Evolutionary conservation across 495 filamentous ascomycete species (phyloP), one percentile per base, ranked within the genome.

Genomic region (Sphaerosporella brunnea): DNA sequence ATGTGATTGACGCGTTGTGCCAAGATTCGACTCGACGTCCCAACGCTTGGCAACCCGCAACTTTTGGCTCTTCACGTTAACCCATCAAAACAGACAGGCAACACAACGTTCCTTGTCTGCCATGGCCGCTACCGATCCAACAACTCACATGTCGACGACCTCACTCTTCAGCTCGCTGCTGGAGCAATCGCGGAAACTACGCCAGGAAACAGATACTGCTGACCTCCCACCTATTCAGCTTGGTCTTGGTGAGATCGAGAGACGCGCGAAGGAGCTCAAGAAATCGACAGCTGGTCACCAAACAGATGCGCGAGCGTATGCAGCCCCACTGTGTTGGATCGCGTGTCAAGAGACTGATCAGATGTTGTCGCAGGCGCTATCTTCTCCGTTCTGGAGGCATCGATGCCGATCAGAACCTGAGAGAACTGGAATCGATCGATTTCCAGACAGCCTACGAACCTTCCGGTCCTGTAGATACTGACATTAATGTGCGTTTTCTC

Each of bases 181-280:
- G 25, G 58, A 61, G 34, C 58, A 61, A 48, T 61, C 58, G 16
- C 58, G 58, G 38, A 60, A 61, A 50, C 58, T 61, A 21, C 58
- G 58, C 10, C 53, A 61, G 47, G 58, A 56, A 45, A 60, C 54
- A 7, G 58, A 61, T 28, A 54, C 45, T n/a, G 53, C 53, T 35
- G 58, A 56, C 23, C 44, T 61, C 1, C 58, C 60, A 35, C 50
- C 58, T 2, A 59, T 61, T 46, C 58, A 61, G 51, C 53, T 61
- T 9, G 58, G 58, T 23, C 58, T 61, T 11, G 60, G 56, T 25
- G 58, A 61, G 49, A 59, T 61, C 8, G 58, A 60, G 46, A 49
- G 58, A 34, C 49, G 58, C 28, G 58, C 57, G 11, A 61, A 49
- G 26, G 58, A 58, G 39, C 54, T 61, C 24, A 60, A 54, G 37